Evolutionary conservation across 768 basidiomycete species (phyloP), one percentile per base, ranked within the genome.

Genomic region (Mycena pura): DNA sequence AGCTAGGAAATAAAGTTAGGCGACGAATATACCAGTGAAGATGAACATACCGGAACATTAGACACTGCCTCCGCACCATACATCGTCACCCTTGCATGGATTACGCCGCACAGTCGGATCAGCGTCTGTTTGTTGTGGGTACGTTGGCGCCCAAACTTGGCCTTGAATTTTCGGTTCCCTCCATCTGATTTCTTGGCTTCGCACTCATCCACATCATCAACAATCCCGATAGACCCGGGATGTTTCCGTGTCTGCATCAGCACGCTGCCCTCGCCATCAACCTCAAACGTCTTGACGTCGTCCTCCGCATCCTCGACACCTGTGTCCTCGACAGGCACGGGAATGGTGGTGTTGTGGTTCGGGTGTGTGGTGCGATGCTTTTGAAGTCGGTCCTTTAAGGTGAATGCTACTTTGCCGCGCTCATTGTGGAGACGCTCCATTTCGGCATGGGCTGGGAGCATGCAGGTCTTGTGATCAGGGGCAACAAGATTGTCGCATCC

Each of bases 41-140:
- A n/a, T n/a, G n/a, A n/a, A 62, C 62, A 7, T 41, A 70, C 67
- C 55, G 64, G 39, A 3, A 63, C 57, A 39, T 66, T 62, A 11
- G 65, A 68, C 0, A 66, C 39, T 1, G 67, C 62, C 38, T 70
- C 68, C 5, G 70, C 66, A 6, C 31, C 40, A 31, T 50, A 69
- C 9, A 71, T 51, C 0, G 71, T 70, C 8, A 58, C 69, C 5
- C 63, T 45, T 0, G 55, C 51, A 25, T 43, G 13, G 13, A 73
- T 63, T 4, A 72, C 48, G 5, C 68, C 64, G 43, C 71, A 72
- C 0, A 68, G 67, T 1, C 56, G 49, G 14, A 66, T 48, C 1
- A 68, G 38, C 0, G 38, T 62, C 24, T 68, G 65, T 43, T 71
- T 67, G 50, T 68, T 69, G 44, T 71, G 70, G 0, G 68, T 69